A percentile compares a stretch with the other conserved stretches of the same genome.
Conservation (phyloP, 2,329 filamentous ascomycete species). For the Talaromyces funiculosus region DNA sequence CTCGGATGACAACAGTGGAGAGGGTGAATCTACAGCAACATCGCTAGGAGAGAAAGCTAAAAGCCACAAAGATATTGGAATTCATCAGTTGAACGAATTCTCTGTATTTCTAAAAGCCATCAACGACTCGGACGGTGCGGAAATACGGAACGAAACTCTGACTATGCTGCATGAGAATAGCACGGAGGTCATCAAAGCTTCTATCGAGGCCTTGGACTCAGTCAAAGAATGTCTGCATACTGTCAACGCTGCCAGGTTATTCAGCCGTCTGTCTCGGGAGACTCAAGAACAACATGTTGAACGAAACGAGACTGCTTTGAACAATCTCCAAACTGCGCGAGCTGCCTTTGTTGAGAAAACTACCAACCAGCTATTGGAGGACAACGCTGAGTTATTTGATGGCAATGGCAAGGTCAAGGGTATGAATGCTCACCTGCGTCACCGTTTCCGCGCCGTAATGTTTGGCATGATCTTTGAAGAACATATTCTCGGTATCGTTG, state of each 20-base stretch:
- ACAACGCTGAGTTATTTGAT: slow-evolving; percentile 40
- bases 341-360: slow-evolving; percentile 27
- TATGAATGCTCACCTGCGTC: slow-evolving; percentile 19
- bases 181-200: slow-evolving; percentile 22
- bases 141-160: slow-evolving; percentile 28
- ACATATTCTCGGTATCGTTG: slow-evolving; percentile 28
- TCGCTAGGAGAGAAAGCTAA: neutral
- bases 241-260: slow-evolving; percentile 27
- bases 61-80: slow-evolving; percentile 19
- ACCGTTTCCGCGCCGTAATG: slow-evolving; percentile 37
- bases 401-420: slow-evolving; percentile 32
- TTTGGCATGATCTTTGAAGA: slow-evolving; percentile 47
- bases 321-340: slow-evolving; percentile 24
- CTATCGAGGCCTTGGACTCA: slow-evolving; percentile 21
- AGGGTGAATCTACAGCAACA: neutral
- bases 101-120: slow-evolving; percentile 34
- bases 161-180: slow-evolving; percentile 27
- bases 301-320: slow-evolving; percentile 18
- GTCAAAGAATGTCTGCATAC: slow-evolving; percentile 25
- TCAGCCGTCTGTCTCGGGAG: slow-evolving; percentile 21
- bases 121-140: slow-evolving; percentile 32
- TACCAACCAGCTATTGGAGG: slow-evolving; percentile 38
- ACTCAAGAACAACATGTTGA: slow-evolving; percentile 20
- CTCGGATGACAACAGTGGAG: neutral
- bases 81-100: slow-evolving; percentile 30